Conservation (phyloP, 257 asterid genomes). For the Solanum clarkiae region DNA sequence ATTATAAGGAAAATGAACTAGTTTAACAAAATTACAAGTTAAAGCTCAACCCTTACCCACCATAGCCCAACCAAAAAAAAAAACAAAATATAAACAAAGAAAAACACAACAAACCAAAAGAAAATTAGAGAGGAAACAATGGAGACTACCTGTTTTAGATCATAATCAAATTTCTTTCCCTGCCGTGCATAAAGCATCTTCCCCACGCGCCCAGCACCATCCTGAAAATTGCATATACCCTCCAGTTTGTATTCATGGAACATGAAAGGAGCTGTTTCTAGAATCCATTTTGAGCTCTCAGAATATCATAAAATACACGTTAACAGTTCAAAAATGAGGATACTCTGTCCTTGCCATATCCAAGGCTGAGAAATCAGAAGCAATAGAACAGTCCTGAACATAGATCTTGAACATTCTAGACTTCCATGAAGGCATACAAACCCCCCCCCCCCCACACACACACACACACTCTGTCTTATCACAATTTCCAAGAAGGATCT, state of each 20-base stretch:
- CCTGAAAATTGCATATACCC: slow-evolving; percentile 32
- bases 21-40: neutral
- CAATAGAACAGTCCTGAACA: neutral
- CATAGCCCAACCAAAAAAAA: neutral
- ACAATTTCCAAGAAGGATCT: neutral
- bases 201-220: slow-evolving; percentile 98
- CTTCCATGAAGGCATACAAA: neutral
- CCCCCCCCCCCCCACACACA: neutral
- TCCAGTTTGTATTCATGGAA: neutral
- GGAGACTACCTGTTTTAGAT: slow-evolving; percentile 79
- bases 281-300: neutral
- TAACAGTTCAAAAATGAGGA: neutral
- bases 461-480: neutral
- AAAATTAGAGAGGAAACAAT: neutral
- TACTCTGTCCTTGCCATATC: neutral
- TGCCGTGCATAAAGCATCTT: slow-evolving; percentile 95
- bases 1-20: neutral
- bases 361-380: neutral
- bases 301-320: neutral
- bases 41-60: neutral
- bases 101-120: neutral
- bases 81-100: neutral
- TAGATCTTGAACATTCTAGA: neutral
- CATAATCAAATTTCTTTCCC: slow-evolving; percentile 95
- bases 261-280: neutral